These are phyloP conservation scores for Paecilomyces formosus DNA, from an alignment of 2,329 filamentous ascomycete genomes.

Conservation along the genomic window DNA sequence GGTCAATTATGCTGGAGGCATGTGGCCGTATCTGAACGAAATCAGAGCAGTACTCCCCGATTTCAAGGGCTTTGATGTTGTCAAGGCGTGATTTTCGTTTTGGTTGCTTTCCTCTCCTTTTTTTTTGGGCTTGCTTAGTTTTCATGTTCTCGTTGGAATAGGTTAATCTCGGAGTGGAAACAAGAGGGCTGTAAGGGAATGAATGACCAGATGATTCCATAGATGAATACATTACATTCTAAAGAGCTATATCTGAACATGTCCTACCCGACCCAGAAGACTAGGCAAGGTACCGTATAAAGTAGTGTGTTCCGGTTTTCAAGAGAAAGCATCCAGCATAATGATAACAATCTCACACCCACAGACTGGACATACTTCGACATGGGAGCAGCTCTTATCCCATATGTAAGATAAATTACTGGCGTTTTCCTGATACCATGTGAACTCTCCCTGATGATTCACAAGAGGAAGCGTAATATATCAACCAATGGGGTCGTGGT, in stretches of 20 bases:
- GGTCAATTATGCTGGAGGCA: conserved; percentile 36
- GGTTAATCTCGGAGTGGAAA: no score
- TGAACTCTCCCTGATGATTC: background rate
- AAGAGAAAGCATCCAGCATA: no score
- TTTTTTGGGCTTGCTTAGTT: background rate
- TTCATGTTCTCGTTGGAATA: no score
- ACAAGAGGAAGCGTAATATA: background rate
- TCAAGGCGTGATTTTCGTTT: conserved; percentile 5
- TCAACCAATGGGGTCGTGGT: conserved; percentile 15
- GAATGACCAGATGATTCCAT: background rate
- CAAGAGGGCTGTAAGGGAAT: no score
- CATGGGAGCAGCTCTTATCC: background rate
- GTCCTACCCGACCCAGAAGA: background rate
- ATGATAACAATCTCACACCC: no score
- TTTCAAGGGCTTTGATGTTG: conserved; percentile 12
- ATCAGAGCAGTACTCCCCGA: conserved; percentile 10
- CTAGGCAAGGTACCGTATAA: no score
- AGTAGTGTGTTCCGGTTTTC: no score
- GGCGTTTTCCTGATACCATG: background rate
- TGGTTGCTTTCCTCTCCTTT: background rate
- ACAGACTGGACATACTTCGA: no score
- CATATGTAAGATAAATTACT: background rate
- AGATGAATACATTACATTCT: background rate
- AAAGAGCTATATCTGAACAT: background rate
- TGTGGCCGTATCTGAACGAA: conserved; percentile 12